Evolutionary conservation across 179 eudicot genomes (phyloP), one percentile per base, ranked within the genome.

Genomic region (Beta macrorhiza): DNA sequence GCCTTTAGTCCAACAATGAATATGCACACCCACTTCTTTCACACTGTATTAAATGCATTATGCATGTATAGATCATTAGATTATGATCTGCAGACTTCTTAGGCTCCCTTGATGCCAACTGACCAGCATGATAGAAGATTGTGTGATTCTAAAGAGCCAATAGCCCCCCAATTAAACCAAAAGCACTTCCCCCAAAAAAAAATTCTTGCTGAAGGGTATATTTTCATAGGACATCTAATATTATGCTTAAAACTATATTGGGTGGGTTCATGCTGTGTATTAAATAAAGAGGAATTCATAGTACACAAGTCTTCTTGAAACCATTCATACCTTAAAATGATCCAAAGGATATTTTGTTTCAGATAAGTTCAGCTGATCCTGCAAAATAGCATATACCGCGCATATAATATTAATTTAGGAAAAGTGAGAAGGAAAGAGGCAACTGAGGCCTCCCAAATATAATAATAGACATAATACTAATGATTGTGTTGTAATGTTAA

Each of bases 331-430:
- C 99, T 95, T 93, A 76, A 90, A 95, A 85, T 92, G 93, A 80
- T 91, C 92, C 87, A 92, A 70, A 63, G 99, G 97, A 88, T 95
- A 89, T 83, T 91, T 95, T 79, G 84, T 85, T 58, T 95, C 99
- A 78, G 93, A 86, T 83, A 92, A 62, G 51, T 91, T 89, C 79
- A 95, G 84, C 85, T 95, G 99, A 89, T 89, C 99, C 99, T 95
- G 83, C 80, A 90, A 78, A 78, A 87, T 57, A 75, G 81, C 52
- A 76, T 37, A 68, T 13, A 44, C 19, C 16, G n/a, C 67, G 67
- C 72, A 68, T 47, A 72, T 17, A 45, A 78, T 70, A 58, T 65
- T 12, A 62, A 52, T 59, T 52, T 9, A 73, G 20, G 17, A n/a
- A 64, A 37, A 62, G 6, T 8, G 29, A 9, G 14, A 67, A 5